Conservation (phyloP, 2,329 filamentous ascomycete genomes). For the Exophiala viscosa region DNA sequence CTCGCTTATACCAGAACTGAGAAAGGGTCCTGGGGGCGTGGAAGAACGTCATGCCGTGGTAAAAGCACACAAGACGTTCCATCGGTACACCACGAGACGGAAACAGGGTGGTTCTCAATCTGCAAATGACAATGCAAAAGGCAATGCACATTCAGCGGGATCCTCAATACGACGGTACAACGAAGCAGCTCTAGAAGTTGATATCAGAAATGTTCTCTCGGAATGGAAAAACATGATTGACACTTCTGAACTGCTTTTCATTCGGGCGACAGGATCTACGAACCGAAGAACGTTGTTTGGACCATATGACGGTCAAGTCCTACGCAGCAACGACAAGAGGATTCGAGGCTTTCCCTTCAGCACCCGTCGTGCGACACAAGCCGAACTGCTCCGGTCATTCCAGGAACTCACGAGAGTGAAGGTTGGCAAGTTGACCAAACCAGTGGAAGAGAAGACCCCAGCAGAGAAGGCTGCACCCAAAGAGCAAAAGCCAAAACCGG, state of each 20-base stretch:
- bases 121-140: constrained; percentile 89
- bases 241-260: constrained; percentile 77
- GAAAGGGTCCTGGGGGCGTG: constrained; percentile 64
- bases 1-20: constrained; percentile 74
- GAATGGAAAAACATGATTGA: constrained; percentile 88
- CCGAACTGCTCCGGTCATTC: constrained; percentile 90
- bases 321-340: constrained; percentile 73
- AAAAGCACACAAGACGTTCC: constrained; percentile 94
- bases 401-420: constrained; percentile 91
- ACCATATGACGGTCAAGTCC: constrained; percentile 81
- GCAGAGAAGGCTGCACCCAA: constrained; percentile 20
- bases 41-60: constrained; percentile 83
- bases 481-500: constrained; percentile 32
- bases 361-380: constrained; percentile 85
- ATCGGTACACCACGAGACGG: constrained; percentile 89
- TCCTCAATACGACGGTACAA: constrained; percentile 88
- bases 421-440: constrained; percentile 61
- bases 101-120: constrained; percentile 97
- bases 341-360: constrained; percentile 89
- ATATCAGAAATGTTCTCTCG: constrained; percentile 73
- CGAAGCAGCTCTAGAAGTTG: constrained; percentile 82
- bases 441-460: constrained; percentile 34
- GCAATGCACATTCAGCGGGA: constrained; percentile 88
- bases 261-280: constrained; percentile 80
- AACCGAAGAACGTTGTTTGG: constrained; percentile 87